Conservation (phyloP, 345 rosid species). For the Aurinia saxatilis region DNA sequence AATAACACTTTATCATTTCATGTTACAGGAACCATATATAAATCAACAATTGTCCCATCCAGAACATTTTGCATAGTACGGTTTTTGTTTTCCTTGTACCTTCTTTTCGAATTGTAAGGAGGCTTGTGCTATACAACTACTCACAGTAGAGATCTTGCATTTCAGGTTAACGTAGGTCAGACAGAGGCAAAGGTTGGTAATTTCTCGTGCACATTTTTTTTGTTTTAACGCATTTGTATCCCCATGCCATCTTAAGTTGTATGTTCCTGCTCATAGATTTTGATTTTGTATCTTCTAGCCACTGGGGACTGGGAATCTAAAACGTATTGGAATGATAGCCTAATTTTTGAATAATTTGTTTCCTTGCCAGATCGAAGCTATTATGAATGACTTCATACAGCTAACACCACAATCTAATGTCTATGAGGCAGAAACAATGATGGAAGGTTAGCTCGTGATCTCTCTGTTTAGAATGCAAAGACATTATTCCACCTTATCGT, state of each 20-base stretch:
- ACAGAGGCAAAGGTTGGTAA: constrained; percentile 82
- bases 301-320: background rate
- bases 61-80: constrained; percentile 86
- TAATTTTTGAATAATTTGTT: constrained; percentile 12
- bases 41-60: constrained; percentile 77
- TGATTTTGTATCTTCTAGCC: background rate
- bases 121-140: background rate
- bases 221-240: background rate
- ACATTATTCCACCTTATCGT: background rate
- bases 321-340: background rate
- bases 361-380: constrained; percentile 70
- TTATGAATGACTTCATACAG: constrained; percentile 90
- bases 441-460: constrained; percentile 55
- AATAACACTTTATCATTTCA: too few relatives aligned
- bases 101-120: background rate
- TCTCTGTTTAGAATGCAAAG: background rate
- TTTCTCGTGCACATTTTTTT: constrained; percentile 2
- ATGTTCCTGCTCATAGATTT: background rate
- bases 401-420: constrained; percentile 78
- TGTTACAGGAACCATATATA: constrained; percentile 88
- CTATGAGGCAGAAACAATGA: constrained; percentile 84
- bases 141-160: constrained; percentile 2
- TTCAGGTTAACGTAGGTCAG: constrained; percentile 85
- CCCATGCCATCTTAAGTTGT: background rate
- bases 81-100: constrained; percentile 9